Evolutionary conservation across 495 filamentous ascomycete species (phyloP).

Genomic region (Durotheca rogersii): DNA sequence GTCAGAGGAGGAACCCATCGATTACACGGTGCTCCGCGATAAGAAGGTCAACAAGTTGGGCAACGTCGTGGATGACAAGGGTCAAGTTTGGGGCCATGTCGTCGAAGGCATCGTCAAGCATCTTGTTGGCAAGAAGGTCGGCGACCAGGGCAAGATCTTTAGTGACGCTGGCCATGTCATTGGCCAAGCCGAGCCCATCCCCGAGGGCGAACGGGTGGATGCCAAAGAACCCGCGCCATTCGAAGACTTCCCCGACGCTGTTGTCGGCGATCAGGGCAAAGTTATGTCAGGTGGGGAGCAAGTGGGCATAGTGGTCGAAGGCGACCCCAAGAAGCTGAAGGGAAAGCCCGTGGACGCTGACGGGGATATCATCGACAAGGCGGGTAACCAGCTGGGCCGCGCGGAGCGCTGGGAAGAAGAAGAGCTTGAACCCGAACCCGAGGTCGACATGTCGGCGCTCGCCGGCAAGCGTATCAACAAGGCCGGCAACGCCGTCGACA

Average conservation of each 20-base stretch:
- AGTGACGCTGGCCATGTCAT: slow-evolving; percentile 70
- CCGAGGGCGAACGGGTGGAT: slow-evolving; percentile 69
- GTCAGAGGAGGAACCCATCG: slow-evolving; percentile 45
- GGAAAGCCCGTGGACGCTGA: slow-evolving; percentile 80
- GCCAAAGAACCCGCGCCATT: slow-evolving; percentile 68
- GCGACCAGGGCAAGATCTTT: slow-evolving; percentile 74
- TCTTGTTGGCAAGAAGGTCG: slow-evolving; percentile 66
- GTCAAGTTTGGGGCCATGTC: slow-evolving; percentile 68
- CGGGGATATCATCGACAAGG: slow-evolving; percentile 78
- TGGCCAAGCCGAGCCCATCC: slow-evolving; percentile 72
- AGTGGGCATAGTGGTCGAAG: slow-evolving; percentile 73
- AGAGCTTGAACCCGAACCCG: slow-evolving; percentile 50
- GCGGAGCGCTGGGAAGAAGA: slow-evolving; percentile 64
- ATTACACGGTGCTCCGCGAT: slow-evolving; percentile 66
- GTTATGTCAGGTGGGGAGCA: slow-evolving; percentile 68
- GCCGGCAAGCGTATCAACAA: slow-evolving; percentile 88
- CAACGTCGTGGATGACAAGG: slow-evolving; percentile 70
- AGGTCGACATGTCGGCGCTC: slow-evolving; percentile 65
- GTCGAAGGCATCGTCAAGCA: slow-evolving; percentile 67
- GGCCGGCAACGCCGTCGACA: slow-evolving; percentile 78
- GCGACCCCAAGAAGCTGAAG: slow-evolving; percentile 70
- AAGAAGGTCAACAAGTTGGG: slow-evolving; percentile 77
- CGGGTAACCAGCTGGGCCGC: slow-evolving; percentile 75
- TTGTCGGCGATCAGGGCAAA: slow-evolving; percentile 68
- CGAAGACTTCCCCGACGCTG: slow-evolving; percentile 68